Evolutionary conservation across 257 asterid genomes (phyloP).

Genomic region (Solanum paucissectum): DNA sequence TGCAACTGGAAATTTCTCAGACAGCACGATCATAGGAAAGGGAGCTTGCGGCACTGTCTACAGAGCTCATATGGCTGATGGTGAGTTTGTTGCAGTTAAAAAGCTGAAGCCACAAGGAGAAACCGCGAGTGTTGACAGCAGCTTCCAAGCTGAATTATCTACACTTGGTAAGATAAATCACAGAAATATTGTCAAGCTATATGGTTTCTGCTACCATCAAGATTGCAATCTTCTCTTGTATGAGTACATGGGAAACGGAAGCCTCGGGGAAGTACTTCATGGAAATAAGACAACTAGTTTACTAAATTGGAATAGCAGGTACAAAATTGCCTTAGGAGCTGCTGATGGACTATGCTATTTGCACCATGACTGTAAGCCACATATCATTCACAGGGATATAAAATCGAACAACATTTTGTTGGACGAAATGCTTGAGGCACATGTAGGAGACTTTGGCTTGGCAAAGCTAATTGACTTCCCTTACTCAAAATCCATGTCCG

Average conservation of each 20-base stretch:
- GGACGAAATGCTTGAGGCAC: slow-evolving; percentile 66
- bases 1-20: slow-evolving; percentile 67
- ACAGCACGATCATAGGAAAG: slow-evolving; percentile 44
- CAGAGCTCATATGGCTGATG: slow-evolving; percentile 56
- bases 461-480: slow-evolving; percentile 76
- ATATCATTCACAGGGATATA: slow-evolving; percentile 74
- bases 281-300: slow-evolving; percentile 24
- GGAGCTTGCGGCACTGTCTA: slow-evolving; percentile 91
- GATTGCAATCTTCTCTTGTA: slow-evolving; percentile 65
- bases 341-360: slow-evolving; percentile 81
- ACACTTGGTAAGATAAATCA: slow-evolving; percentile 78
- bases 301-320: slow-evolving; percentile 61
- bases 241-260: slow-evolving; percentile 75
- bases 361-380: slow-evolving; percentile 77
- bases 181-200: slow-evolving; percentile 61
- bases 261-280: slow-evolving; percentile 69
- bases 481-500: slow-evolving; percentile 77
- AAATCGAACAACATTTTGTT: slow-evolving; percentile 78
- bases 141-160: slow-evolving; percentile 81
- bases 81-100: slow-evolving; percentile 68
- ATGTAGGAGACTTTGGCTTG: slow-evolving; percentile 87
- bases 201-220: slow-evolving; percentile 70
- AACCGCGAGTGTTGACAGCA: slow-evolving; percentile 47
- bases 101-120: slow-evolving; percentile 51
- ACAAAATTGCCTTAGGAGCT: slow-evolving; percentile 73